Evolutionary conservation across 805 yeast species (phyloP), one percentile per base, ranked within the genome.

Genomic region (Myxozyma neotropica): DNA sequence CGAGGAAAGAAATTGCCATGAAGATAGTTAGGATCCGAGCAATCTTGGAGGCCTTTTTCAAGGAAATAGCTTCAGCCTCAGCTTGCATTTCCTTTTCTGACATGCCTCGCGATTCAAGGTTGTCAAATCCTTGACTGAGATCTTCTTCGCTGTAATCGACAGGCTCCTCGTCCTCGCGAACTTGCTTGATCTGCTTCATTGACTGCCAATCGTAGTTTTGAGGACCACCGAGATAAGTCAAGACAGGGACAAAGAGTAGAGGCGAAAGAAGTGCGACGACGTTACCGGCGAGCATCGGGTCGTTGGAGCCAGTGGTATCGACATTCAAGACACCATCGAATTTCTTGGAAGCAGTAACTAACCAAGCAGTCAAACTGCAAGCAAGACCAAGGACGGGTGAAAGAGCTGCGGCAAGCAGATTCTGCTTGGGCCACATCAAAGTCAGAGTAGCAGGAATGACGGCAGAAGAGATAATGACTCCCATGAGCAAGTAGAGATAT

Each of bases 351-450:
- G 83, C 55, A 74, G 77, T 38, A 80, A 79, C 36, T 84, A 92
- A 23, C 95, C 92, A 87, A 2, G 89, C 77, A 76, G 85, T 82
- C 36, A 92, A 79, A 2, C 96, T 92, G 53, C 84, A 76, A 1
- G 77, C 80, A 12, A 94, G 84, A 23, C 96, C 94, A 45, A 89
- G 72, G 13, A 89, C 81, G 45, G 98, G 97, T 1, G 96, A 82
- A 38, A 78, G 75, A 23, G 83, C 78, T 4, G 89, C 96, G 88
- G 36, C 79, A 70, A 48, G 72, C 69, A 69, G 85, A 86, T 74
- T 85, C 89, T 60, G 78, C 35, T 48, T 48, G 19, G 56, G 47
- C 70, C 88, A 87, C 61, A 87, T 79, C 56, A 89, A 73, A 0
- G 93, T 84, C 67, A 85, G 72, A 4, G 86, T 81, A 17, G 85